A percentile compares a stretch with the other conserved stretches of the same genome.
Conservation (phyloP, 345 rosid genomes). For the Acer yangbiense region DNA sequence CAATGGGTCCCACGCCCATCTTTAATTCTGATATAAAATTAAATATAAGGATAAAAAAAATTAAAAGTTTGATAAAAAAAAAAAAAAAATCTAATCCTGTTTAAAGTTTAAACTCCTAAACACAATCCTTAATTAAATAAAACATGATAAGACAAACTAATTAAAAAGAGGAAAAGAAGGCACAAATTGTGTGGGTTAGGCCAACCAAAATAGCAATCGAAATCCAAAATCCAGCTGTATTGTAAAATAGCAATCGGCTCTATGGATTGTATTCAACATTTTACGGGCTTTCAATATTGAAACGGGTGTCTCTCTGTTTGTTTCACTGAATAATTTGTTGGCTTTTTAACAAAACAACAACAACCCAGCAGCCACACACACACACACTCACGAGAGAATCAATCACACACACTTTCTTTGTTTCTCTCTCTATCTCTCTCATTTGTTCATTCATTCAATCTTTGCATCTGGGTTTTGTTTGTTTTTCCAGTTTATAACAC, state of each 20-base stretch:
- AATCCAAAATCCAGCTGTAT: not conserved
- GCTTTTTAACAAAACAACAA: not conserved
- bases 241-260: not conserved
- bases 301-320: conserved; percentile 3
- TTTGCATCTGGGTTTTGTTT: not conserved
- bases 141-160: not conserved
- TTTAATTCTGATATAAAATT: no score
- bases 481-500: not conserved
- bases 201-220: conserved; percentile 8
- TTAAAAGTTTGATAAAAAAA: no score
- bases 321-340: not conserved
- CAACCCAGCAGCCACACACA: not conserved
- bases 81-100: no score
- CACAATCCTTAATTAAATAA: no score
- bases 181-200: conserved; percentile 13
- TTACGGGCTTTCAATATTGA: not conserved
- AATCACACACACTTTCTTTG: not conserved
- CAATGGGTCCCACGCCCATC: no score
- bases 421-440: conserved; percentile 1
- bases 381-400: not conserved
- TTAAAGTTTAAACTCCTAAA: no score
- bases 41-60: no score
- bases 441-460: not conserved
- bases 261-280: not conserved
- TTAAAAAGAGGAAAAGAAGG: not conserved